Evolutionary conservation across 2,329 filamentous ascomycete species (phyloP).

Genomic region (Cladorrhinum sp.): DNA sequence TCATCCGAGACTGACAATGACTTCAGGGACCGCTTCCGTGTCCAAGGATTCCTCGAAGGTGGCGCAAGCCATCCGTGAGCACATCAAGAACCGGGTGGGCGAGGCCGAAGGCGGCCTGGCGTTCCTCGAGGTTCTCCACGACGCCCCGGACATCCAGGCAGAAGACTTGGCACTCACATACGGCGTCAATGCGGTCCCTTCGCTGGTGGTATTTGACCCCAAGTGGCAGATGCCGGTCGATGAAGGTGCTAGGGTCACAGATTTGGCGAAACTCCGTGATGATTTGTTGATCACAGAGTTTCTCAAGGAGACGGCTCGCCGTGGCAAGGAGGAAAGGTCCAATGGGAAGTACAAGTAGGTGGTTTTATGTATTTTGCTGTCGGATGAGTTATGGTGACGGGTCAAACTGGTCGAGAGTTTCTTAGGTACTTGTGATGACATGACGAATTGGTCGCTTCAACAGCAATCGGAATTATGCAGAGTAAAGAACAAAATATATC

Average conservation of each 20-base stretch:
- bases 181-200: constrained; percentile 58
- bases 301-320: constrained; percentile 31
- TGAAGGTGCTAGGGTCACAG: constrained; percentile 47
- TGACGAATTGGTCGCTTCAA: too few relatives aligned
- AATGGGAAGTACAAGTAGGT: background rate
- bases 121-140: constrained; percentile 54
- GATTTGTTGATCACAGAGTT: constrained; percentile 50
- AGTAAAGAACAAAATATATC: too few relatives aligned
- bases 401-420: too few relatives aligned
- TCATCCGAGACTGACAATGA: constrained; percentile 6
- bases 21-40: constrained; percentile 38
- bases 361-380: too few relatives aligned
- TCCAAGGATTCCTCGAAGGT: background rate
- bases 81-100: constrained; percentile 51
- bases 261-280: constrained; percentile 48
- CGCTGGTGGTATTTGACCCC: constrained; percentile 55
- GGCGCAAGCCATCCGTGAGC: constrained; percentile 39
- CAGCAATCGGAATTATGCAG: too few relatives aligned
- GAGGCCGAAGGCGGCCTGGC: constrained; percentile 55
- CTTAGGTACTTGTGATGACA: too few relatives aligned
- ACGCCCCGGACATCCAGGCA: constrained; percentile 55
- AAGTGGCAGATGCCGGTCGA: constrained; percentile 46
- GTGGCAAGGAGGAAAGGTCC: constrained; percentile 41
- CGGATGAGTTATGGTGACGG: too few relatives aligned
- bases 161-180: constrained; percentile 49